These are phyloP conservation scores for Chlamydomonas incerta DNA, from an alignment of 139 green algal genomes.

Conservation along the genomic window DNA sequence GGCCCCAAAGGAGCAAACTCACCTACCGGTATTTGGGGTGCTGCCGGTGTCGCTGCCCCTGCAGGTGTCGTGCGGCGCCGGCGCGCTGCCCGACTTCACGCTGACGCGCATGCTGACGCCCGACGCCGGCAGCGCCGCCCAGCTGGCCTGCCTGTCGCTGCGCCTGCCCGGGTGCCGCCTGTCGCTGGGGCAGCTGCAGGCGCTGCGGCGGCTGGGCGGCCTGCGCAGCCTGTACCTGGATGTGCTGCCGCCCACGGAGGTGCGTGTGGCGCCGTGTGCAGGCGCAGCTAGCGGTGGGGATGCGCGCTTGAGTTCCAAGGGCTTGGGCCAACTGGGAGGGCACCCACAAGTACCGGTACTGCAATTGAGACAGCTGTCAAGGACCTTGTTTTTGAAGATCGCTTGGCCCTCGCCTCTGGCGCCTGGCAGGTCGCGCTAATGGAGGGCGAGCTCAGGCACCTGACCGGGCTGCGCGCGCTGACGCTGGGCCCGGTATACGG, in stretches of 20 bases:
- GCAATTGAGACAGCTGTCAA: too few relatives aligned
- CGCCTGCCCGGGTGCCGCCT: not conserved
- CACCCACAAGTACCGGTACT: too few relatives aligned
- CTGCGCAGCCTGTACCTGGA: constrained; percentile 15
- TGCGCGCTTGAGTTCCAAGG: too few relatives aligned
- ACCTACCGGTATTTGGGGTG: too few relatives aligned
- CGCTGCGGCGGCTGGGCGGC: not conserved
- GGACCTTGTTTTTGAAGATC: too few relatives aligned
- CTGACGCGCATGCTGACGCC: not conserved
- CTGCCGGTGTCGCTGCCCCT: too few relatives aligned
- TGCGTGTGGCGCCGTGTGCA: too few relatives aligned
- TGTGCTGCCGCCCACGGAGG: not conserved
- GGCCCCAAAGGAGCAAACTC: too few relatives aligned
- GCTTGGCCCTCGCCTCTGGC: too few relatives aligned
- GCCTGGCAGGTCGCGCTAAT: not conserved
- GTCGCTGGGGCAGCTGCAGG: not conserved
- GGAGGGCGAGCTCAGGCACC: not conserved
- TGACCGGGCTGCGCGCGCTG: not conserved
- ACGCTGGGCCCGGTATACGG: constrained; percentile 20
- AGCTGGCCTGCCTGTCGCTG: constrained; percentile 1
- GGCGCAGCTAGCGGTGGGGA: too few relatives aligned
- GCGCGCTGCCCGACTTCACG: not conserved
- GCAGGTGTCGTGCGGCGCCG: not conserved
- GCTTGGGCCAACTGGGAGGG: too few relatives aligned
- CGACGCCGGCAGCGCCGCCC: not conserved